Evolutionary conservation across 148 eudicot species (phyloP).

Genomic region (Chenopodium album): DNA sequence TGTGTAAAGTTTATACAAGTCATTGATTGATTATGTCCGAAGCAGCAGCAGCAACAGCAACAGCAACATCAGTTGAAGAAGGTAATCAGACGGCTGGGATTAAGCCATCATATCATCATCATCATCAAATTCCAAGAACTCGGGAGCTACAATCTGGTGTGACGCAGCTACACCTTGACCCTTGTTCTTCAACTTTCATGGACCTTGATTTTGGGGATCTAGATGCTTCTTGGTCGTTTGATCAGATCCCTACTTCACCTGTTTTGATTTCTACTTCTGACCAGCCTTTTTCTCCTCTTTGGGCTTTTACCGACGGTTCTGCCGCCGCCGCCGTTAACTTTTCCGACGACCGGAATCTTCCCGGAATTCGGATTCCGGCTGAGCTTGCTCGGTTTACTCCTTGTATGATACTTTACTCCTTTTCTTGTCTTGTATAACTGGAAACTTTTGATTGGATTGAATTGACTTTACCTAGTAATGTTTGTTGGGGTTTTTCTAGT

Average conservation of each 20-base stretch:
- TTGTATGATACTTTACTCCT: slow-evolving; percentile 30
- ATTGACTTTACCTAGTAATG: background rate
- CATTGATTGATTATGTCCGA: slow-evolving; percentile 30
- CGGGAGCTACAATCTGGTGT: slow-evolving; percentile 2
- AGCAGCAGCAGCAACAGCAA: slow-evolving; percentile 19
- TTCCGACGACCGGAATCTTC: slow-evolving; percentile 15
- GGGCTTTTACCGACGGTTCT: slow-evolving; percentile 49
- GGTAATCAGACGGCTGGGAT: background rate
- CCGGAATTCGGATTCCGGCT: slow-evolving; percentile 28
- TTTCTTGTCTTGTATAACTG: background rate
- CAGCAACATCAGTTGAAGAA: slow-evolving; percentile 15
- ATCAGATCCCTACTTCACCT: slow-evolving; percentile 62
- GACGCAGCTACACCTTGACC: slow-evolving; percentile 13
- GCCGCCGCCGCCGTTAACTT: slow-evolving; percentile 24
- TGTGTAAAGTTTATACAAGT: background rate
- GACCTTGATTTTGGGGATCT: slow-evolving; percentile 73
- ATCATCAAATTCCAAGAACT: slow-evolving; percentile 11
- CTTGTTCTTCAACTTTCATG: slow-evolving; percentile 34
- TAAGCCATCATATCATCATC: background rate
- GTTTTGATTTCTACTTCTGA: slow-evolving; percentile 39
- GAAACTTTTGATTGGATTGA: slow-evolving; percentile 7
- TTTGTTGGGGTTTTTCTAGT: background rate
- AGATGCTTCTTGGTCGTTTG: slow-evolving; percentile 72
- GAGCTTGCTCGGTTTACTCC: slow-evolving; percentile 33
- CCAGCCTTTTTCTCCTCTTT: slow-evolving; percentile 68